Evolutionary conservation across 169 alveolate species (phyloP).

Genomic region (Plasmodium inui): DNA sequence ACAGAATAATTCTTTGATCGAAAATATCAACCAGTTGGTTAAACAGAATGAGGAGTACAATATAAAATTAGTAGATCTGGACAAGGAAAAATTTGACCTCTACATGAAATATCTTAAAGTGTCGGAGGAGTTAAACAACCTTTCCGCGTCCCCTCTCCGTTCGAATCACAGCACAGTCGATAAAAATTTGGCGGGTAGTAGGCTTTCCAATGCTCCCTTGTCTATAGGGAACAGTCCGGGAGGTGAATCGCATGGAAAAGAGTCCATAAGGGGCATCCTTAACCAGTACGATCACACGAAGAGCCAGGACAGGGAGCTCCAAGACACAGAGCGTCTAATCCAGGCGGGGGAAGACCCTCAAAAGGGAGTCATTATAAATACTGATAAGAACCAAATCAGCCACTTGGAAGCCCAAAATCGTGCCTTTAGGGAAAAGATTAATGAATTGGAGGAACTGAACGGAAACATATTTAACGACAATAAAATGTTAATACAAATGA

Average conservation of each 20-base stretch:
- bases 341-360: neutral
- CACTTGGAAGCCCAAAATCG: constrained; percentile 39
- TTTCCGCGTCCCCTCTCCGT: constrained; percentile 6
- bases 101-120: constrained; percentile 47
- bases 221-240: neutral
- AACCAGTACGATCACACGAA: neutral
- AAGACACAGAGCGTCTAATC: neutral
- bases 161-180: neutral
- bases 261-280: neutral
- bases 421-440: constrained; percentile 27
- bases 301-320: neutral
- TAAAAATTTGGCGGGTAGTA: neutral
- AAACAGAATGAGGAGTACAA: constrained; percentile 63
- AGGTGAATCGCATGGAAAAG: neutral
- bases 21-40: constrained; percentile 23
- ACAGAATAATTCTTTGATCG: constrained; percentile 14
- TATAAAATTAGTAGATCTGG: constrained; percentile 42
- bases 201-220: neutral
- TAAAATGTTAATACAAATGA: constrained; percentile 44
- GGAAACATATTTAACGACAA: constrained; percentile 46
- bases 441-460: constrained; percentile 29
- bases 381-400: constrained; percentile 12
- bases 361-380: neutral
- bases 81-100: constrained; percentile 62
- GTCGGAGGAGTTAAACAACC: constrained; percentile 32